Conservation (phyloP, 495 filamentous ascomycete genomes). For the Rusavskia elegans region DNA sequence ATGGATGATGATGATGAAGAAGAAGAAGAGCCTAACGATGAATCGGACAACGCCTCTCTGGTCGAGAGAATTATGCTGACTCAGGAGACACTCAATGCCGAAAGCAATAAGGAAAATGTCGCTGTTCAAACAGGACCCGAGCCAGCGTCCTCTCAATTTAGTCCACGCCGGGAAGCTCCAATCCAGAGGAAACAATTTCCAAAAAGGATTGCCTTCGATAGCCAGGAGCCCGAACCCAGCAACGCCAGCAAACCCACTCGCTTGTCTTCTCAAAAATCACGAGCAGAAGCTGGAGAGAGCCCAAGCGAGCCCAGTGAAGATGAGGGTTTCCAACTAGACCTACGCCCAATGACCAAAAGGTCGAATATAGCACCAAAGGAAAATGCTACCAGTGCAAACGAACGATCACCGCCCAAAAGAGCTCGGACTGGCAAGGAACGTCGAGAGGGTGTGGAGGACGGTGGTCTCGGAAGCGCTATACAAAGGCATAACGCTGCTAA, state of each 20-base stretch:
- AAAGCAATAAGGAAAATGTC: constrained; percentile 15
- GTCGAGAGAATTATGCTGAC: neutral
- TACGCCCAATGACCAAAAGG: neutral
- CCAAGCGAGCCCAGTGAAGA: constrained; percentile 1
- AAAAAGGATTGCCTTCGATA: constrained; percentile 11
- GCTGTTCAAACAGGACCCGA: neutral
- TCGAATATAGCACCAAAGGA: neutral
- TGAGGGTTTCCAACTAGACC: constrained; percentile 10
- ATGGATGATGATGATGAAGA: constrained; percentile 1
- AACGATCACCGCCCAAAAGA: neutral
- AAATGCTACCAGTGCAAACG: neutral
- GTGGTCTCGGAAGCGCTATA: too few species aligned
- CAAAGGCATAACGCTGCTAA: too few species aligned
- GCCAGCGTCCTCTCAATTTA: neutral
- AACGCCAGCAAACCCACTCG: neutral
- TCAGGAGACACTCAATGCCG: constrained; percentile 1
- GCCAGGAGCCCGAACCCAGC: neutral
- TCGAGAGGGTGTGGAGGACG: too few species aligned
- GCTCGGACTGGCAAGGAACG: neutral
- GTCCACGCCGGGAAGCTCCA: constrained; percentile 4
- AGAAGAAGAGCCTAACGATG: neutral
- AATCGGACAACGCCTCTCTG: too few species aligned
- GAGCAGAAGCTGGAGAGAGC: constrained; percentile 3
- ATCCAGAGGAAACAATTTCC: constrained; percentile 14
- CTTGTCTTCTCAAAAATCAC: neutral